These are phyloP conservation scores for Maudiozyma humilis DNA, from an alignment of 1,139 yeast species.

Conservation along the genomic window DNA sequence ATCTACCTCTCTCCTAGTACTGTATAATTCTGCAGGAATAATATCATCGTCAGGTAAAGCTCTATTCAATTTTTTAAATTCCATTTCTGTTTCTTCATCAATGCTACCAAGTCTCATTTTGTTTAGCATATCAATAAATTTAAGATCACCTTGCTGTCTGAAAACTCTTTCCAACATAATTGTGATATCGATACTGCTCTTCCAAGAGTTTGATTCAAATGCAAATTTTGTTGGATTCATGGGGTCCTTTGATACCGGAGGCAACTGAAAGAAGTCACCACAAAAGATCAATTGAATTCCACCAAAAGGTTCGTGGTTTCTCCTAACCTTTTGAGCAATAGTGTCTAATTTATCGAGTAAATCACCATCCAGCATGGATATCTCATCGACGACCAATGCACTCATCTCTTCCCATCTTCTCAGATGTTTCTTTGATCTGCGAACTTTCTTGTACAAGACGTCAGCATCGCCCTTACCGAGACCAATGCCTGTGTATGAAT, in stretches of 20 bases:
- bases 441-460: conserved; percentile 46
- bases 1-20: conserved; percentile 81
- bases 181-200: conserved; percentile 51
- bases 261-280: conserved; percentile 88
- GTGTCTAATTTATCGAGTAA: conserved; percentile 62
- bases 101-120: conserved; percentile 75
- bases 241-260: conserved; percentile 55
- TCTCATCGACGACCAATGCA: conserved; percentile 75
- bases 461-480: conserved; percentile 47
- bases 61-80: conserved; percentile 51
- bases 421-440: conserved; percentile 43
- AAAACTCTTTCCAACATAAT: conserved; percentile 74
- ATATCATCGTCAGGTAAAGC: conserved; percentile 52
- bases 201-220: conserved; percentile 76
- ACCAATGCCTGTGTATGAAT: conserved; percentile 82
- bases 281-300: conserved; percentile 79
- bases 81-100: conserved; percentile 42
- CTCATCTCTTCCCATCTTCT: conserved; percentile 55
- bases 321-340: conserved; percentile 52
- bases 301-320: conserved; percentile 59
- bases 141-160: conserved; percentile 77
- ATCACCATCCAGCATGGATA: conserved; percentile 80
- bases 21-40: conserved; percentile 77
- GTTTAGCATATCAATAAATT: conserved; percentile 76
- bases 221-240: conserved; percentile 43